Evolutionary conservation across 1,139 yeast genomes (phyloP).

Genomic region (Saccharomyces hybrid): DNA sequence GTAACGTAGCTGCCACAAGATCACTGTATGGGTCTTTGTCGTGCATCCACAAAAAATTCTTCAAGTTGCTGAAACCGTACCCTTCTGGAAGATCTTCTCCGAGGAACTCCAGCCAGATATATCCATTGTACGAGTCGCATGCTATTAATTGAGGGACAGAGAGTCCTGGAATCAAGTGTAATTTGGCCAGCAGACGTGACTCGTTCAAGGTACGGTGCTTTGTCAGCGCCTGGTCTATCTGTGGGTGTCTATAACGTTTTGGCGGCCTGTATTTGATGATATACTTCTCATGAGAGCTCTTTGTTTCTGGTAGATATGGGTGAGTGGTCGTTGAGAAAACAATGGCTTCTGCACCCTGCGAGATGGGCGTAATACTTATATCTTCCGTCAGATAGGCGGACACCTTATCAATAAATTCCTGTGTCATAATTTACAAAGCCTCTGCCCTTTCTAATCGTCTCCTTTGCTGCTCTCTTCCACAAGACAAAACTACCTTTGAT

Average conservation of each 20-base stretch:
- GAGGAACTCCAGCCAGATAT: conserved; percentile 56
- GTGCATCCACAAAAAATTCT: conserved; percentile 62
- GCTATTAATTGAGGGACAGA: conserved; percentile 62
- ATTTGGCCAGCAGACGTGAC: conserved; percentile 62
- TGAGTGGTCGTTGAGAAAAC: conserved; percentile 59
- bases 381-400: conserved; percentile 37
- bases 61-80: conserved; percentile 46
- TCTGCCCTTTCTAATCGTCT: not conserved
- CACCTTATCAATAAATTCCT: conserved; percentile 34
- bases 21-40: conserved; percentile 37
- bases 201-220: conserved; percentile 79
- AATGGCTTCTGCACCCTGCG: conserved; percentile 96
- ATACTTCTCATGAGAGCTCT: conserved; percentile 30
- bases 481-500: not conserved
- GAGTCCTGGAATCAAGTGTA: conserved; percentile 45
- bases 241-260: conserved; percentile 82
- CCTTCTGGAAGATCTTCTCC: conserved; percentile 37
- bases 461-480: not conserved
- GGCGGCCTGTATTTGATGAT: conserved; percentile 83
- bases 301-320: conserved; percentile 47
- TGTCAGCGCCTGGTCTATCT: conserved; percentile 66
- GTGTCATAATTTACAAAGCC: conserved; percentile 28
- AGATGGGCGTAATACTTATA: conserved; percentile 47
- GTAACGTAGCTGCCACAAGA: conserved; percentile 39
- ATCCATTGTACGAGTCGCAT: conserved; percentile 68